These are phyloP conservation scores for Apocynum venetum DNA, from an alignment of 257 asterid genomes.

Conservation along the genomic window DNA sequence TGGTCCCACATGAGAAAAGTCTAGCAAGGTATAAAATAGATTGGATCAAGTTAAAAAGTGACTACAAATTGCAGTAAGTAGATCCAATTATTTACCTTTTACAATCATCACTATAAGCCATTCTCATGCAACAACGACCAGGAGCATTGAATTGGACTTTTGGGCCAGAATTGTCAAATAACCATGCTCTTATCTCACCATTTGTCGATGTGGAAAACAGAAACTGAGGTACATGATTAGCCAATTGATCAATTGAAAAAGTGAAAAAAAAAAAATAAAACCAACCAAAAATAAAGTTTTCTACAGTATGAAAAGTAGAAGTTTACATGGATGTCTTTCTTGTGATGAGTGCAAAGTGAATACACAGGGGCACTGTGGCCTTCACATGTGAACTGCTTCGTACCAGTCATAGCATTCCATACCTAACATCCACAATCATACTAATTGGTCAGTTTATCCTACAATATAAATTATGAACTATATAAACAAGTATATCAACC, in stretches of 20 bases:
- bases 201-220: constrained; percentile 52
- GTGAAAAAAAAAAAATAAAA: background rate
- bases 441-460: constrained; percentile 13
- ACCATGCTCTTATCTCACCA: constrained; percentile 79
- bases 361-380: constrained; percentile 70
- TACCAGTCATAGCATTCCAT: constrained; percentile 61
- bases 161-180: constrained; percentile 43
- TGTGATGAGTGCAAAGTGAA: constrained; percentile 58
- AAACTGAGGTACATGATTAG: constrained; percentile 34
- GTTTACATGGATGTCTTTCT: constrained; percentile 46
- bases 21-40: constrained; percentile 28
- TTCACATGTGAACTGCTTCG: constrained; percentile 50
- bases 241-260: background rate
- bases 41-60: constrained; percentile 3
- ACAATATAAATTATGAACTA: background rate
- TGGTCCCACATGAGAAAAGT: constrained; percentile 74
- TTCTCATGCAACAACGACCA: constrained; percentile 49
- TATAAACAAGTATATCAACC: constrained; percentile 30
- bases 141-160: constrained; percentile 47
- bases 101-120: constrained; percentile 53
- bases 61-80: background rate
- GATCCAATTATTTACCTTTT: constrained; percentile 41
- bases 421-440: constrained; percentile 35
- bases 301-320: background rate
- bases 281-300: background rate